Percentiles rank a stretch among this genome's conserved stretches.
phyloP scores from a whole-genome alignment of 768 basidiomycete species.

The Termitomyces sp. region DNA sequence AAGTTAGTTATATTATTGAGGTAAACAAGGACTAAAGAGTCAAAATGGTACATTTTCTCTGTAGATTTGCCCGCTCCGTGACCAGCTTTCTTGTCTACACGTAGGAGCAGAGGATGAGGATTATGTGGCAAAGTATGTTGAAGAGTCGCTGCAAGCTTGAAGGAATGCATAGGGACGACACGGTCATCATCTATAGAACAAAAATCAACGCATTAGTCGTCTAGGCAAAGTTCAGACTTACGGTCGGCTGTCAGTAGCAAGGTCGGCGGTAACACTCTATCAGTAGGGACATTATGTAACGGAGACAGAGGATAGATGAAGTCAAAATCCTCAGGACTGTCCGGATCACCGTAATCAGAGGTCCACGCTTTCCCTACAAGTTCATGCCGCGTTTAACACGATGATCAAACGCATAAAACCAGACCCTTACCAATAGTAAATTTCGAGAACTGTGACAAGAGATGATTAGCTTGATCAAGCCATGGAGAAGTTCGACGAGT shows the following conservation, averaged over 20 bases:
- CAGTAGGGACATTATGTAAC: slow-evolving; percentile 67
- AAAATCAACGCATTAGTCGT: neutral
- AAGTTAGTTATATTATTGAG: neutral
- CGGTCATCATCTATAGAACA: slow-evolving; percentile 64
- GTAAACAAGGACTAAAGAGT: neutral
- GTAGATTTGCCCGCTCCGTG: slow-evolving; percentile 81
- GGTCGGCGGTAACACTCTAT: slow-evolving; percentile 60
- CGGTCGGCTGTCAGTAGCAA: slow-evolving; percentile 81
- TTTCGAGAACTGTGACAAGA: slow-evolving; percentile 49
- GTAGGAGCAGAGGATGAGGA: slow-evolving; percentile 66
- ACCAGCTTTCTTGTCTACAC: slow-evolving; percentile 76
- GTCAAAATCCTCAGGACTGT: slow-evolving; percentile 75
- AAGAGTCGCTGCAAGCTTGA: slow-evolving; percentile 77
- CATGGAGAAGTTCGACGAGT: neutral
- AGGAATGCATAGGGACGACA: slow-evolving; percentile 83
- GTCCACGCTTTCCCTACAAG: slow-evolving; percentile 66
- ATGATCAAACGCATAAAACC: neutral
- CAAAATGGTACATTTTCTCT: slow-evolving; percentile 46
- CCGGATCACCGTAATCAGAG: slow-evolving; percentile 74
- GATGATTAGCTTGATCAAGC: neutral
- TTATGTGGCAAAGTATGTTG: slow-evolving; percentile 64
- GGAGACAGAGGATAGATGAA: slow-evolving; percentile 80
- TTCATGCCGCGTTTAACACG: slow-evolving; percentile 3
- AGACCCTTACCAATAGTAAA: slow-evolving; percentile 62
- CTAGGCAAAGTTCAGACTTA: slow-evolving; percentile 30